Evolutionary conservation across 192 early-diverging fungal genomes (phyloP).

Genomic region (Gryganskiella cystojenkinii): DNA sequence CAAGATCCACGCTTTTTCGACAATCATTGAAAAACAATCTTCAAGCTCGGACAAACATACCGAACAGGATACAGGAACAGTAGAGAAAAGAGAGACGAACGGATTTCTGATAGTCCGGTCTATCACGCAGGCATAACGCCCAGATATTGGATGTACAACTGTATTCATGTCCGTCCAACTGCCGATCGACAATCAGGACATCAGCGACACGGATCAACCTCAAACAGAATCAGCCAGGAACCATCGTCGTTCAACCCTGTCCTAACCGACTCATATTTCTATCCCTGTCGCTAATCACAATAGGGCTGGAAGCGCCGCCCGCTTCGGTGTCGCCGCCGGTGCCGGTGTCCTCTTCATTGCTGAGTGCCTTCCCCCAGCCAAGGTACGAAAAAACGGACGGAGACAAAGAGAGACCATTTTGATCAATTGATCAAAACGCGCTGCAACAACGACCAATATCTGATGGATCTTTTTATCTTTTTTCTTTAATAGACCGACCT

Average conservation of each 20-base stretch:
- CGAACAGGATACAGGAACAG: too few species aligned
- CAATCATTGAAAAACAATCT: neutral
- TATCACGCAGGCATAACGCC: too few species aligned
- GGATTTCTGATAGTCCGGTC: too few species aligned
- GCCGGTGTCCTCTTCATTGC: constrained; percentile 50
- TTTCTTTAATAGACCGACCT: constrained; percentile 28
- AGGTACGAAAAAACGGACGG: constrained; percentile 10
- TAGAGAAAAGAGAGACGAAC: too few species aligned
- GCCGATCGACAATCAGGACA: too few species aligned
- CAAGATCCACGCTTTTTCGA: neutral
- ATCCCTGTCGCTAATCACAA: neutral
- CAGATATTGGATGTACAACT: too few species aligned
- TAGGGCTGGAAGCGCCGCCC: constrained; percentile 38
- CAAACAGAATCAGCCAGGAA: too few species aligned
- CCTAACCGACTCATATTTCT: neutral
- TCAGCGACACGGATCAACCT: too few species aligned
- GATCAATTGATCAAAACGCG: neutral
- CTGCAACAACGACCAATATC: neutral
- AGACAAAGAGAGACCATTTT: neutral
- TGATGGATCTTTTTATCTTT: too few species aligned
- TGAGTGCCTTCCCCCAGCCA: constrained; percentile 55
- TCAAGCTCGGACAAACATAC: too few species aligned
- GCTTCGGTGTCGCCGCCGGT: constrained; percentile 46
- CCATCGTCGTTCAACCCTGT: neutral
- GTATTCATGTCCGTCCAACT: too few species aligned